Evolutionary conservation across 805 yeast species (phyloP).

Genomic region (Wickerhamiella lipophila): DNA sequence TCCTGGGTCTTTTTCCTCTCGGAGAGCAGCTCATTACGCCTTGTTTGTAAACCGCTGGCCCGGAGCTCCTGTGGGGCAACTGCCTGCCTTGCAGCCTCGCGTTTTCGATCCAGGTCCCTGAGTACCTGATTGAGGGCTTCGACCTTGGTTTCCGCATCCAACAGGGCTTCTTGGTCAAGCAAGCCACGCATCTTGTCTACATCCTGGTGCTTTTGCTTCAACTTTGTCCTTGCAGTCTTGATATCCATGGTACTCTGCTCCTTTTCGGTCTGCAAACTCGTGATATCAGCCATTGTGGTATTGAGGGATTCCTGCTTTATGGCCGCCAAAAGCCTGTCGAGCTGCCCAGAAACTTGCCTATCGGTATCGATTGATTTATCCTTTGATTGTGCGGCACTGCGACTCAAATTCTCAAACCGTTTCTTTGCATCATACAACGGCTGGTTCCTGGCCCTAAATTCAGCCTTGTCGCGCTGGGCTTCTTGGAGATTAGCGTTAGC

Average conservation of each 20-base stretch:
- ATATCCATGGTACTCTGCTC: not conserved
- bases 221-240: not conserved
- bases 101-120: not conserved
- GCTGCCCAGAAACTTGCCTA: not conserved
- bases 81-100: not conserved
- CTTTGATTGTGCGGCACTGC: not conserved
- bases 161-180: conserved; percentile 4
- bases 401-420: not conserved
- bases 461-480: not conserved
- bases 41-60: not conserved
- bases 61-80: not conserved
- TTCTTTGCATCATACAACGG: not conserved
- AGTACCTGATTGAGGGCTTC: not conserved
- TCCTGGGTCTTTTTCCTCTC: not conserved
- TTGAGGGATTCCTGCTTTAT: not conserved
- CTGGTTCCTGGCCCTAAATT: not conserved
- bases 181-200: not conserved
- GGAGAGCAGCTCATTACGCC: not conserved
- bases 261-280: not conserved
- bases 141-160: not conserved
- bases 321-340: not conserved
- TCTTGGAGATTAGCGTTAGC: not conserved
- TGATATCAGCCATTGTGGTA: conserved; percentile 1
- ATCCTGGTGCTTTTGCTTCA: not conserved
- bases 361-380: not conserved